Evolutionary conservation across 2,329 filamentous ascomycete species (phyloP).

Genomic region (Periconia macrospinosa): DNA sequence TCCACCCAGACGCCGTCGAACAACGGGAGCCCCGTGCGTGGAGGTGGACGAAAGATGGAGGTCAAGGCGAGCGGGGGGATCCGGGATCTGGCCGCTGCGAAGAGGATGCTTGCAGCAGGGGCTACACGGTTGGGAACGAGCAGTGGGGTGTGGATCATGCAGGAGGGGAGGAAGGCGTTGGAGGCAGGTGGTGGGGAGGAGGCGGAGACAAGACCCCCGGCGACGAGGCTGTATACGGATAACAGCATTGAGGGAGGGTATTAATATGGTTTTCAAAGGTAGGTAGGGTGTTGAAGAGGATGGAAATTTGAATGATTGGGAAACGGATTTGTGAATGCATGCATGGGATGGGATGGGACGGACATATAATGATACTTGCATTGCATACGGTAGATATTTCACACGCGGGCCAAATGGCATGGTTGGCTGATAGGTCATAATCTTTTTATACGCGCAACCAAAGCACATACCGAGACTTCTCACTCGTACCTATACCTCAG

Average conservation of each 20-base stretch:
- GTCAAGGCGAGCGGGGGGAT: conserved; percentile 65
- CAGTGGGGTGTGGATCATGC: conserved; percentile 58
- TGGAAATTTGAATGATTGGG: too few relatives aligned
- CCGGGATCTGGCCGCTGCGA: conserved; percentile 52
- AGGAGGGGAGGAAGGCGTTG: conserved; percentile 43
- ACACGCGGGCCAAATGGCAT: too few relatives aligned
- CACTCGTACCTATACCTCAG: too few relatives aligned
- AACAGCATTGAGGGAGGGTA: conserved; percentile 25
- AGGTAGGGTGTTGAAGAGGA: too few relatives aligned
- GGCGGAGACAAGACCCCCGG: not conserved
- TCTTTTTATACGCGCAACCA: too few relatives aligned
- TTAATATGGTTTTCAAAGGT: too few relatives aligned
- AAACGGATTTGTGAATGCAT: too few relatives aligned
- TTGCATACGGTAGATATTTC: too few relatives aligned
- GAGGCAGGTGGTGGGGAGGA: conserved; percentile 9
- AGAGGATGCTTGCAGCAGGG: conserved; percentile 59
- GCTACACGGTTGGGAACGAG: conserved; percentile 61
- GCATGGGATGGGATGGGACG: too few relatives aligned
- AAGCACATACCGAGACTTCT: too few relatives aligned
- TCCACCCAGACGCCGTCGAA: conserved; percentile 30
- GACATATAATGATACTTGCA: too few relatives aligned
- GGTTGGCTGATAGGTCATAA: too few relatives aligned
- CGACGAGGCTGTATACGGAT: conserved; percentile 42
- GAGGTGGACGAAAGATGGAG: conserved; percentile 43
- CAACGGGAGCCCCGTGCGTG: conserved; percentile 16